Percentiles rank a stretch among this genome's conserved stretches.
phyloP scores from a whole-genome alignment of 371 early-diverging fungal genomes.

The Mucor indicus region DNA sequence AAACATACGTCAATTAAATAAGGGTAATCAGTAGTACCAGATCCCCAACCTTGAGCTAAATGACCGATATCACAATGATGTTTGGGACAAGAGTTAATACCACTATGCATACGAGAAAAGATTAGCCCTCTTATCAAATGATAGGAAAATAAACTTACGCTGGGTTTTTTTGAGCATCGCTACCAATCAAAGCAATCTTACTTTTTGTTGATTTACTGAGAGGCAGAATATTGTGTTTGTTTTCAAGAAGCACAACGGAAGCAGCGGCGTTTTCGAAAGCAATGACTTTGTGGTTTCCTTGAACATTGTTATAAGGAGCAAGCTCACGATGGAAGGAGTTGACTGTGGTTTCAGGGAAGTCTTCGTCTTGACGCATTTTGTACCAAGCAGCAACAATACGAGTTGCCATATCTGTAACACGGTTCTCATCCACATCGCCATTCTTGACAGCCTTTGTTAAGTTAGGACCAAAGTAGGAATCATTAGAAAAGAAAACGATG shows the following conservation, averaged over 20 bases:
- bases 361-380: constrained; percentile 38
- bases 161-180: constrained; percentile 36
- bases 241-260: constrained; percentile 47
- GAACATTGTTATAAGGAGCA: constrained; percentile 35
- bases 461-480: constrained; percentile 34
- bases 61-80: constrained; percentile 41
- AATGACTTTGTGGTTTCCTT: constrained; percentile 31
- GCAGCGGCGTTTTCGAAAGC: constrained; percentile 50
- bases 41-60: constrained; percentile 66
- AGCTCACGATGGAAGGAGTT: constrained; percentile 18
- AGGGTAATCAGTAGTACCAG: constrained; percentile 57
- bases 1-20: constrained; percentile 41
- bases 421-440: constrained; percentile 25
- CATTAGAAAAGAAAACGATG: constrained; percentile 18
- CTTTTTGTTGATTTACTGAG: constrained; percentile 19
- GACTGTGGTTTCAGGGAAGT: constrained; percentile 38
- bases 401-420: constrained; percentile 55
- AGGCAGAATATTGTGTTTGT: constrained; percentile 40
- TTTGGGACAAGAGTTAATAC: constrained; percentile 22
- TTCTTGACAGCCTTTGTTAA: constrained; percentile 27
- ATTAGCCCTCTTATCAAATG: too few species aligned
- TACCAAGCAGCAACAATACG: constrained; percentile 57
- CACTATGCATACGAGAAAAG: background rate
- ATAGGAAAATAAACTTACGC: constrained; percentile 24
- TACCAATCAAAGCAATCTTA: constrained; percentile 50